These are phyloP conservation scores for Paramecium primaurelia DNA, from an alignment of 73 alveolate genomes.

Conservation along the genomic window DNA sequence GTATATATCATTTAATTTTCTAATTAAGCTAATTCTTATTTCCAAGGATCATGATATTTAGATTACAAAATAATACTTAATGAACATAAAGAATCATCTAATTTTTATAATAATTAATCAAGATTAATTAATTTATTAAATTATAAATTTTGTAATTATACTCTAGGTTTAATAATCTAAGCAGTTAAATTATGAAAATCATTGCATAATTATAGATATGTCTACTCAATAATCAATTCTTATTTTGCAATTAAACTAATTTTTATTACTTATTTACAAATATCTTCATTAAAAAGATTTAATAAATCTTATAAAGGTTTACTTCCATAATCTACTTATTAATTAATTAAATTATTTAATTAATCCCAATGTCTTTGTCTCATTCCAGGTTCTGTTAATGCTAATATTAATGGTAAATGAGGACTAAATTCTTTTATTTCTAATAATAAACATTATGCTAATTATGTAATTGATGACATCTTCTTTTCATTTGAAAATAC, in stretches of 20 bases:
- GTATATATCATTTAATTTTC: neutral
- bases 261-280: neutral
- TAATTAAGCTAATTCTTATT: neutral
- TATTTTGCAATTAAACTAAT: neutral
- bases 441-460: neutral
- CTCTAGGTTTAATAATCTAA: neutral
- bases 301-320: neutral
- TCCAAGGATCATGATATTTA: neutral
- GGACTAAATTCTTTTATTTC: neutral
- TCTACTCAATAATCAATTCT: neutral
- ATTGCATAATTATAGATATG: neutral
- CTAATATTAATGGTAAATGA: neutral
- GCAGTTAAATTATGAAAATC: neutral
- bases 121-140: neutral
- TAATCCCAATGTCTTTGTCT: conserved; percentile 28
- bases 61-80: neutral
- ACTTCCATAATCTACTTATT: neutral
- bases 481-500: neutral
- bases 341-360: neutral
- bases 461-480: neutral
- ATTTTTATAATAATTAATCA: neutral
- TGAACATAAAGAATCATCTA: neutral
- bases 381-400: conserved; percentile 14
- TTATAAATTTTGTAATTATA: neutral
- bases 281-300: neutral